phyloP scores from a whole-genome alignment of 345 rosid species.

The Hirschfeldia incana region DNA sequence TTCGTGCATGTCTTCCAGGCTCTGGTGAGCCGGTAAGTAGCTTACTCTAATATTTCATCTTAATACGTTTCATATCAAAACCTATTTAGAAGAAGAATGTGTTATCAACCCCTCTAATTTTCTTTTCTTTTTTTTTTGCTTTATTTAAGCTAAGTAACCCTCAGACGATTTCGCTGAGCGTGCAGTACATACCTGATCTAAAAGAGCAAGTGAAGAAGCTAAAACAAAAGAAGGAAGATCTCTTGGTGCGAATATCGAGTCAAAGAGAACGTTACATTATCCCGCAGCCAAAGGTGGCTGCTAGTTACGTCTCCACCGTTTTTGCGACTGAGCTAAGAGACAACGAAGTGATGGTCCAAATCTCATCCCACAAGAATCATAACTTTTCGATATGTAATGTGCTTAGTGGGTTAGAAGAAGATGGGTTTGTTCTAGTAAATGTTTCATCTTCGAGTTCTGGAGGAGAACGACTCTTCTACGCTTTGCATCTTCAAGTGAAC shows the following conservation, averaged over 20 bases:
- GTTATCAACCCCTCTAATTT: too few species aligned
- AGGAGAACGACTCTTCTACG: conserved; percentile 42
- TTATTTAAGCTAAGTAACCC: conserved; percentile 48
- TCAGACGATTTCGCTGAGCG: conserved; percentile 45
- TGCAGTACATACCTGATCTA: conserved; percentile 59
- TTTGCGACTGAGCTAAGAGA: conserved; percentile 48
- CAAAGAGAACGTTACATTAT: conserved; percentile 22
- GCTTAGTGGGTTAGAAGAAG: not conserved
- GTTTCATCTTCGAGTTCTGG: not conserved
- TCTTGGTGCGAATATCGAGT: conserved; percentile 40
- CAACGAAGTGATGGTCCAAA: conserved; percentile 51
- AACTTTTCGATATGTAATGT: not conserved
- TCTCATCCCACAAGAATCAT: conserved; percentile 37
- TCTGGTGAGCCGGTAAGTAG: conserved; percentile 46
- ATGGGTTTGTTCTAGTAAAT: not conserved
- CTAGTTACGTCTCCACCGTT: conserved; percentile 28
- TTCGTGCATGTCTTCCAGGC: conserved; percentile 61
- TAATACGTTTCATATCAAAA: too few species aligned
- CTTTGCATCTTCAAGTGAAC: conserved; percentile 53
- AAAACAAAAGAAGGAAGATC: conserved; percentile 45
- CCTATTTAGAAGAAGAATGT: too few species aligned
- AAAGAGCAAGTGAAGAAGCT: conserved; percentile 47
- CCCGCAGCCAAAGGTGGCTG: conserved; percentile 28
- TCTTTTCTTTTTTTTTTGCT: too few species aligned
- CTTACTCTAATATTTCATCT: too few species aligned